Conservation (phyloP, 306 rosid species). For the Erythrophleum fordii region DNA sequence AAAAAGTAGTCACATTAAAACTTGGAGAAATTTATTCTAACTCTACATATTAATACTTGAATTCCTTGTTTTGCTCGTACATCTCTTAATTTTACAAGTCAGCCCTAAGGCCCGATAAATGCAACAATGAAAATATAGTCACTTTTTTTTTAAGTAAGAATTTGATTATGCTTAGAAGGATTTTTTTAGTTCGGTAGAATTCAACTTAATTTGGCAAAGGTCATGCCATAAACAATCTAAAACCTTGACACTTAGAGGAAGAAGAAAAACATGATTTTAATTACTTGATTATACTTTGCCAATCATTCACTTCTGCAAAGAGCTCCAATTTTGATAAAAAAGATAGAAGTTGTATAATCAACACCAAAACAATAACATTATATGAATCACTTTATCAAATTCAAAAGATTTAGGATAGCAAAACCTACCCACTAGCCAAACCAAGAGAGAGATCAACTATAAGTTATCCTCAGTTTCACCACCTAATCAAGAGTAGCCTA, state of each 20-base stretch:
- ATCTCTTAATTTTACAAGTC: conserved; percentile 3
- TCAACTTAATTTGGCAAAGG: neutral
- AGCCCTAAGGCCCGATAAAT: neutral
- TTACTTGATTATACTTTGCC: conserved; percentile 98
- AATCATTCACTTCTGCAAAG: conserved; percentile 99
- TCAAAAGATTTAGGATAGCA: conserved; percentile 17
- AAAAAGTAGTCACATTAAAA: neutral
- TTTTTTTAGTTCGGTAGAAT: neutral
- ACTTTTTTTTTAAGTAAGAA: neutral
- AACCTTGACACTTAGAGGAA: neutral
- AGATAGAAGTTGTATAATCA: conserved; percentile 46
- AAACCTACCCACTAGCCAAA: conserved; percentile 98
- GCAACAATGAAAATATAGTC: neutral
- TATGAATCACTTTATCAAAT: neutral
- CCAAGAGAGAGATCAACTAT: conserved; percentile 99
- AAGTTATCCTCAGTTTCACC: conserved; percentile 99
- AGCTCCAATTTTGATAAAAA: conserved; percentile 93
- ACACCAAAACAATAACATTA: conserved; percentile 34
- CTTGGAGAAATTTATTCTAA: neutral
- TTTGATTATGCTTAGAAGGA: neutral
- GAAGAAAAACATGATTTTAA: conserved; percentile 3
- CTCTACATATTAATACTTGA: neutral
- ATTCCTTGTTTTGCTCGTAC: neutral
- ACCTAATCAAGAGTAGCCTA: conserved; percentile 94
- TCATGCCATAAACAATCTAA: neutral